phyloP scores from a whole-genome alignment of 768 basidiomycete species.

The Nevesoporus exiguus region DNA sequence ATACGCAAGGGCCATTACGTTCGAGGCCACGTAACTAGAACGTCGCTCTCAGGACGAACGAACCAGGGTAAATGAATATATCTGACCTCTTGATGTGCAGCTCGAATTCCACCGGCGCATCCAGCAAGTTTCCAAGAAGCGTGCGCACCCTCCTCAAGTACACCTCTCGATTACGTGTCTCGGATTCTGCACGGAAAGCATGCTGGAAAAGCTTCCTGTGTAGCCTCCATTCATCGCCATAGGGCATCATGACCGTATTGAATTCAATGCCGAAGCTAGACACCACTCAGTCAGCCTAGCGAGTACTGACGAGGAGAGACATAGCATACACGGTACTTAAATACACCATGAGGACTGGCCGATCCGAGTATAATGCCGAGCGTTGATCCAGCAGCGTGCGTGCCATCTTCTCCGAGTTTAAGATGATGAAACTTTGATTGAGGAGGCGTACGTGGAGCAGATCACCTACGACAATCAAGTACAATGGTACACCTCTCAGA shows the following conservation, averaged over 20 bases:
- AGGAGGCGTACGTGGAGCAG: conserved; percentile 19
- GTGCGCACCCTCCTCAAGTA: conserved; percentile 1
- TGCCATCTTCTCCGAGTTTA: conserved; percentile 23
- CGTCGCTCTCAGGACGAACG: not conserved
- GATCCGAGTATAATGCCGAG: conserved; percentile 22
- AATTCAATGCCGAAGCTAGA: conserved; percentile 24
- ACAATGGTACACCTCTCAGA: not conserved
- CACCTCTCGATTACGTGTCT: conserved; percentile 10
- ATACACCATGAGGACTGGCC: conserved; percentile 12
- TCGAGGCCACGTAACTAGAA: not conserved
- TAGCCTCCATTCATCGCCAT: conserved; percentile 13
- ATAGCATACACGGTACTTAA: no score
- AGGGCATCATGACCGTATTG: conserved; percentile 19
- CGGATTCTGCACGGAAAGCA: conserved; percentile 6
- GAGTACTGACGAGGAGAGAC: not conserved
- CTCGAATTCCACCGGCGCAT: conserved; percentile 15
- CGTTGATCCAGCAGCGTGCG: conserved; percentile 25
- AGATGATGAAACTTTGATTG: conserved; percentile 21
- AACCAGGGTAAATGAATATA: conserved; percentile 4
- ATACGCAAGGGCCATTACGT: conserved; percentile 16
- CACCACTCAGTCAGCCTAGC: not conserved
- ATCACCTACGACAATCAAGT: no score
- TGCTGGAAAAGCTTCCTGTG: conserved; percentile 19
- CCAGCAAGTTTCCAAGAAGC: conserved; percentile 10
- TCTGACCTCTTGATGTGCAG: conserved; percentile 19